A percentile compares a stretch with the other conserved stretches of the same genome.
Evolutionary conservation across 192 early-diverging fungal species (phyloP).

Genomic region (Coemansia sp.): DNA sequence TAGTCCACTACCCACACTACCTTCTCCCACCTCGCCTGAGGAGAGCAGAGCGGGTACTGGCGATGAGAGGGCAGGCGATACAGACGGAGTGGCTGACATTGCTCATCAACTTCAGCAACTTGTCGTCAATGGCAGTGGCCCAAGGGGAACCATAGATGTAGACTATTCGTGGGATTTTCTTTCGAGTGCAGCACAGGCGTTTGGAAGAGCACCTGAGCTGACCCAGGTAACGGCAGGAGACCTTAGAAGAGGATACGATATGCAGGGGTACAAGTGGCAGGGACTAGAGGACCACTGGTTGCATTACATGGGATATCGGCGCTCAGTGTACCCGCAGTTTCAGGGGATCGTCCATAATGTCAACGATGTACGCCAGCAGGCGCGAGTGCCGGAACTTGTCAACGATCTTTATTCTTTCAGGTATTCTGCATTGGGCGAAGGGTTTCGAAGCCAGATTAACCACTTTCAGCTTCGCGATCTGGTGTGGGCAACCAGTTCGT

Average conservation of each 20-base stretch:
- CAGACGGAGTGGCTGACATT: constrained; percentile 15
- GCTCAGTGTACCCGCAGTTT: constrained; percentile 49
- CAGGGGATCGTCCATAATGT: constrained; percentile 52
- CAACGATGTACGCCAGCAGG: constrained; percentile 22
- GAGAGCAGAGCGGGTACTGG: constrained; percentile 9
- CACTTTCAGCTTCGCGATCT: constrained; percentile 55
- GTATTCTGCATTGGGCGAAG: constrained; percentile 26
- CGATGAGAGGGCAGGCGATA: neutral
- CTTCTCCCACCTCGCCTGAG: neutral
- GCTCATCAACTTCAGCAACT: constrained; percentile 47
- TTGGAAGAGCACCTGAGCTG: constrained; percentile 36
- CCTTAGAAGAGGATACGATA: constrained; percentile 41
- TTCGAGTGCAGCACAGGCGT: constrained; percentile 44
- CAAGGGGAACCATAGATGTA: neutral
- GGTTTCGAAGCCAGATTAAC: constrained; percentile 29
- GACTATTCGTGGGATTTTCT: constrained; percentile 42
- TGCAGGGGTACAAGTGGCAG: constrained; percentile 62
- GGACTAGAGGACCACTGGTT: constrained; percentile 27
- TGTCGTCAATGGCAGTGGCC: constrained; percentile 9
- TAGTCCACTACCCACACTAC: constrained; percentile 1
- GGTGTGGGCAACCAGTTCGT: constrained; percentile 46
- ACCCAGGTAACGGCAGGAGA: constrained; percentile 25
- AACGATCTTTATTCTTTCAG: constrained; percentile 28
- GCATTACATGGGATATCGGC: constrained; percentile 51
- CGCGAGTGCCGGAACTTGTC: constrained; percentile 14